Evolutionary conservation across 306 rosid species (phyloP), one percentile per base, ranked within the genome.

Genomic region (Canavalia gladiata): DNA sequence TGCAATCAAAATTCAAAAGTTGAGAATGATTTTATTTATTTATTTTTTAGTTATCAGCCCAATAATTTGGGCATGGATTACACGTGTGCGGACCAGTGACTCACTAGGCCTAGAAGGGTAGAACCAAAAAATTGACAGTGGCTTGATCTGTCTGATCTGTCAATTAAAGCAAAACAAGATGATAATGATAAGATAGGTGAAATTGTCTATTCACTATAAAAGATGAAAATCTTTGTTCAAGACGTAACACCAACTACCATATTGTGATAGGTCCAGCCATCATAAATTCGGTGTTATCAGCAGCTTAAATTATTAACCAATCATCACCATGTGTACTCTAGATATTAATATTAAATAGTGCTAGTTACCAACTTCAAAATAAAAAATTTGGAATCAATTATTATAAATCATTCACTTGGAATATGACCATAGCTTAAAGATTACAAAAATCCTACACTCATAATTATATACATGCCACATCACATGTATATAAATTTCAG

Each of bases 41-140:
- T 3, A 45, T 68, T 6, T 9, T 9, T 8, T 45, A 45, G 11
- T 25, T 54, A 47, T 29, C 5, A 57, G 30, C 56, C 35, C 71
- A 30, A 29, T 58, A n/a, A 7, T 29, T 72, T 75, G 57, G 39
- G 45, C 12, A 70, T 31, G 75, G 68, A 42, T n/a, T 72, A 46
- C 33, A 71, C 33, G 6, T 33, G 54, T 25, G 66, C 11, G 28
- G 54, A 25, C 13, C 18, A 55, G 11, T 11, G 31, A 9, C 52
- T 11, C 45, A 9, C 52, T 5, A 30, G 66, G 52, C 76, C 41
- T 35, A 39, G 42, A 35, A 51, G 52, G 64, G 30, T 35, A 39
- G 42, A 35, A 51, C 49, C 51, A 75, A 47, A 7, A 59, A 1
- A 28, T 56, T 81, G 45, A 4, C 0, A 39, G 8, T 56, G 29